Base-by-base conservation (phyloP, 163 green algal genomes). In the Prototheca stagnorum region DNA sequence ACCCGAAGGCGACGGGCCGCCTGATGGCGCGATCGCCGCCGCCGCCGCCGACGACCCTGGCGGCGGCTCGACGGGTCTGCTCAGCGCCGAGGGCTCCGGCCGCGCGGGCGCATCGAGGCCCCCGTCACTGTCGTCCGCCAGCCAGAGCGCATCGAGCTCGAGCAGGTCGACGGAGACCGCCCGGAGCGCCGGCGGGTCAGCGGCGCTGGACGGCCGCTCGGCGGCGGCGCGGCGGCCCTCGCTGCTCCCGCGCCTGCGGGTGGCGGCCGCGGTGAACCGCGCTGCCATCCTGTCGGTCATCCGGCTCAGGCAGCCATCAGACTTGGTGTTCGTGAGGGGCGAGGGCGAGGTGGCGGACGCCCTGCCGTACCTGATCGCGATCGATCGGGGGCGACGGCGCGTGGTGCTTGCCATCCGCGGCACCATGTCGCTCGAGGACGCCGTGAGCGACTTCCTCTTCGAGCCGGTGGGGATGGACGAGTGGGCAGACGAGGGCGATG, bases 361-460 rank as follows among this genome's bases (percentile, higher is more conserved):
- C 9, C 63, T 84, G 39, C 76, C 76, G 21, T 85, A 85, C 67
- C 77, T 77, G 60, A 62, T 85, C 3, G 64, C 57, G 22, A 39
- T 81, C 24, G 76, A 85, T 41, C 41, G 50, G 11, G 15, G 36
- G 27, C 61, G 45, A 5, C 35, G 62, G 24, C 39, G 44, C 16
- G 50, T 80, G n/a, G 65, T 85, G 12, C 37, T 85, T 16, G 40
- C 70, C 33, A 78, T 85, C 27, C 51, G 75, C 16, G 75, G 75
- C 35, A 75, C 54, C 20, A 49, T 68, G 44, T 36, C 21, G 9
- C 26, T 77, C 31, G 67, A 77, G 2, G 76, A 85, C 51, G 62
- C 73, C 27, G 42, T 83, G 6, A 76, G 73, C 1, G 70, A 79
- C 40, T 54, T 73, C 21, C 54, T 74, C 11, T 69, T 61, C 39